Base-by-base conservation (phyloP, 805 yeast species). In the Hermanozyma aechmeae region DNA sequence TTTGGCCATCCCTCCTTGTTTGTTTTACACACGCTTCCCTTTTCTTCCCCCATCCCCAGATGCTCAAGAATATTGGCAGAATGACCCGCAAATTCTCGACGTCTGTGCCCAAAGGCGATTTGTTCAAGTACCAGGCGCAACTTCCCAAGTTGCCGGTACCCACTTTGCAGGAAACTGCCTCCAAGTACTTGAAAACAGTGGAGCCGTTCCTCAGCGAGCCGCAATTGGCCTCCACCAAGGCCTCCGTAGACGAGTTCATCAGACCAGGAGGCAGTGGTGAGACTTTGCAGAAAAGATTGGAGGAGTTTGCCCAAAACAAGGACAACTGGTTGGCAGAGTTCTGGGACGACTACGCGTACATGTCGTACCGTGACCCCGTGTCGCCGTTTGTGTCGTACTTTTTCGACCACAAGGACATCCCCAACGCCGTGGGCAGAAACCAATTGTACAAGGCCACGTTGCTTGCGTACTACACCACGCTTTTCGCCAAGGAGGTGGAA, bases 271-370 rank as follows among this genome's bases (percentile, higher is more conserved):
- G 84, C 6, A 61, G 63, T 25, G 85, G 92, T 12, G 75, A 73
- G 30, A 58, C 51, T 18, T 68, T 89, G 37, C 97, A 89, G 51
- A 40, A 62, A 32, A 69, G 87, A 35, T 67, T 89, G 30, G 48
- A 54, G 21, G 59, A 66, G 15, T 73, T 74, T 41, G 78, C 89
- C 16, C 43, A 57, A 17, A 68, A 56, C 29, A 71, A 73, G 37
- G 78, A 85, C 50, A 89, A 89, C 55, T 89, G 98, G 98, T 67
- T 89, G 46, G 72, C 81, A 26, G 79, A 73, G 35, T 85, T 79
- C 69, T 89, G 98, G 98, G 95, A 89, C 54, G 80, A 82, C 45
- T 83, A 81, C 42, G 95, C 96, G 13, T 89, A 89, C 58, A 65
- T 89, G 64, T 76, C 80, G 23, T 87, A 85, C 61, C 71, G 92